Evolutionary conservation across 179 eudicot genomes (phyloP).

Genomic region (Silene vulgaris): DNA sequence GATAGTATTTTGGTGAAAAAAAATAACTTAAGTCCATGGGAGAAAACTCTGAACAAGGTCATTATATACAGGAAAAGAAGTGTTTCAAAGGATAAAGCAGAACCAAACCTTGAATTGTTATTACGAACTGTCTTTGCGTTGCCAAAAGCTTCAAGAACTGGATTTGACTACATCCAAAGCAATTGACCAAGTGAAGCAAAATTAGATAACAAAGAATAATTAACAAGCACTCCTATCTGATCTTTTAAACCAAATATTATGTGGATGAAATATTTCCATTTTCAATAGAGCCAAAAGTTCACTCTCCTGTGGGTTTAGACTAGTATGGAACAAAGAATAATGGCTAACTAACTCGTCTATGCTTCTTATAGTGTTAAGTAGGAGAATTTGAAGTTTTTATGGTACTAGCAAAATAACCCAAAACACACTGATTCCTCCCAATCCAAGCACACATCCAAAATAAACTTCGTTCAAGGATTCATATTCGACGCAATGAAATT

Average conservation of each 20-base stretch:
- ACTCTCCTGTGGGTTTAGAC: neutral
- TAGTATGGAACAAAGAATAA: neutral
- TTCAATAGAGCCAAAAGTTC: constrained; percentile 7
- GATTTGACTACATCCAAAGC: constrained; percentile 70
- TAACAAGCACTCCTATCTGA: neutral
- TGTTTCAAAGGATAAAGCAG: constrained; percentile 7
- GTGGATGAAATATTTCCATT: neutral
- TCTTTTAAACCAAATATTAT: neutral
- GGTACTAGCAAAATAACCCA: too few relatives aligned
- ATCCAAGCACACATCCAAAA: too few relatives aligned
- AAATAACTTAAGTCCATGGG: neutral
- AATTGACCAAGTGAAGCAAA: constrained; percentile 17
- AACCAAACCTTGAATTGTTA: constrained; percentile 84
- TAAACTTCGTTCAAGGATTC: too few relatives aligned
- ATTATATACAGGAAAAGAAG: constrained; percentile 5
- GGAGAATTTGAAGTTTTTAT: too few relatives aligned
- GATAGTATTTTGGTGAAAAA: neutral
- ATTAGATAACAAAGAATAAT: neutral
- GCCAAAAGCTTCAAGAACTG: constrained; percentile 98
- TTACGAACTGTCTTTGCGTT: constrained; percentile 94
- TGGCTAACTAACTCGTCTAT: neutral
- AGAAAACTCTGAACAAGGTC: constrained; percentile 3
- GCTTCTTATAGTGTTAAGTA: neutral
- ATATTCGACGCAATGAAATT: neutral
- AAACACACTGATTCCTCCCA: too few relatives aligned